Evolutionary conservation across 164 flowering plant species (phyloP).

Genomic region (Chimonanthus salicifolius): DNA sequence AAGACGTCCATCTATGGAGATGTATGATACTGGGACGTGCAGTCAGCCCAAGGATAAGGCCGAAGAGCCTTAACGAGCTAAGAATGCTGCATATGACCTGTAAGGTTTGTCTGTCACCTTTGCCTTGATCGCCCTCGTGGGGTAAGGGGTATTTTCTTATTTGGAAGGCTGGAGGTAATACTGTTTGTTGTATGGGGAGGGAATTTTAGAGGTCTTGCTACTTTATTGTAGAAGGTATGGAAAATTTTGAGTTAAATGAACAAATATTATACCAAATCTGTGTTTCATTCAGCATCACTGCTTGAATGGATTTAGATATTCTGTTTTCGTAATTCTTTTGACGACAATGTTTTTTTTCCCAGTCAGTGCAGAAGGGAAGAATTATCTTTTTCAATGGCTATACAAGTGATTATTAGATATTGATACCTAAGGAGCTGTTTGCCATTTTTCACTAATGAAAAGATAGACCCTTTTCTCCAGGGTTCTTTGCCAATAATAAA

Average conservation of each 20-base stretch:
- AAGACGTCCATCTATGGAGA: not conserved
- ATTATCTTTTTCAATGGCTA: no score
- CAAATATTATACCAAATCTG: no score
- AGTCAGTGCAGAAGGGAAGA: no score
- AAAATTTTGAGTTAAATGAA: not conserved
- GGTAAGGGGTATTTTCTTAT: not conserved
- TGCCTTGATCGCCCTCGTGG: not conserved
- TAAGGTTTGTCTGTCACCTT: not conserved
- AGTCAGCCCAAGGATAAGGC: conserved; percentile 5
- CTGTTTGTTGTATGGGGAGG: not conserved
- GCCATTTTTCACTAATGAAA: no score
- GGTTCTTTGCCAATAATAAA: no score
- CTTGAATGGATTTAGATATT: no score
- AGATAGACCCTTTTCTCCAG: no score
- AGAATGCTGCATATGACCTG: not conserved
- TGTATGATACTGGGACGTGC: not conserved
- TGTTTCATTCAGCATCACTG: no score
- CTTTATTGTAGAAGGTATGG: not conserved
- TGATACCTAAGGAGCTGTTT: no score
- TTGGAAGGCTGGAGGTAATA: not conserved
- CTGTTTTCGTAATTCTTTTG: no score
- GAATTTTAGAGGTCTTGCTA: not conserved
- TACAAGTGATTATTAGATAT: no score
- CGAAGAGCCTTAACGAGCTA: not conserved
- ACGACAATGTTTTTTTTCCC: no score